Percentiles rank a stretch among this genome's conserved stretches.
Evolutionary conservation across 805 yeast species (phyloP).

Genomic region (Wickerhamiella parazyma): DNA sequence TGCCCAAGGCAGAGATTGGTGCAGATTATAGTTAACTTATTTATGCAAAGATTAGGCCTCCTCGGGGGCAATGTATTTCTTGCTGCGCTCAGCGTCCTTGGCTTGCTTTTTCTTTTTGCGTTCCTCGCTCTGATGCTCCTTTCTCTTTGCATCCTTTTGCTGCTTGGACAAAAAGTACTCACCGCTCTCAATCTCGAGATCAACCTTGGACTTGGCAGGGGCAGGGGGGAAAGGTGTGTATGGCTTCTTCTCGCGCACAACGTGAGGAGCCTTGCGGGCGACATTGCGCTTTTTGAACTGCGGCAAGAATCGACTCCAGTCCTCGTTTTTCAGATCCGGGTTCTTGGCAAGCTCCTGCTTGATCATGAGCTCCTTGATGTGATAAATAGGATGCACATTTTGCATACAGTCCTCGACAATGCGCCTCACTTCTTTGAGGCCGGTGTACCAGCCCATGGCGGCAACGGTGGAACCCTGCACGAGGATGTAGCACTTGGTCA

Average conservation of each 20-base stretch:
- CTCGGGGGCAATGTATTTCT: constrained; percentile 76
- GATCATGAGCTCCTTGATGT: constrained; percentile 94
- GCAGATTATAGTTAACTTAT: constrained; percentile 29
- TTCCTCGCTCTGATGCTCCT: constrained; percentile 64
- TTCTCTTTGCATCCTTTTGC: constrained; percentile 59
- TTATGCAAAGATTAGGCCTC: constrained; percentile 52
- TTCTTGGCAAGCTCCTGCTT: constrained; percentile 88
- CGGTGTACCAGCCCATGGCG: constrained; percentile 92
- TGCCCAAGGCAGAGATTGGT: constrained; percentile 65
- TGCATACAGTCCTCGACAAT: constrained; percentile 97
- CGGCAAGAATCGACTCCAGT: constrained; percentile 93
- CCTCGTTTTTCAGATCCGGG: constrained; percentile 91
- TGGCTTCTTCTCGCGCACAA: constrained; percentile 52
- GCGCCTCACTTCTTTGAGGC: constrained; percentile 80
- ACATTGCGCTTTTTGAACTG: constrained; percentile 93
- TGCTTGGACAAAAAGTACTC: constrained; percentile 86
- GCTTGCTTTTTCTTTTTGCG: constrained; percentile 57
- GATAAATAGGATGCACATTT: constrained; percentile 94
- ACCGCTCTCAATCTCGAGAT: constrained; percentile 94
- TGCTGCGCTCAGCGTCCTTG: constrained; percentile 54
- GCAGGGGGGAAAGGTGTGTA: constrained; percentile 99
- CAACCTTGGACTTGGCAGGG: constrained; percentile 92
- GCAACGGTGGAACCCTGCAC: constrained; percentile 97
- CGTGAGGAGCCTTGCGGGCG: constrained; percentile 78
- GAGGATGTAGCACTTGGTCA: constrained; percentile 88